These are phyloP conservation scores for Phylloporus rhodoxanthus DNA, from an alignment of 768 basidiomycete genomes.

Conservation along the genomic window DNA sequence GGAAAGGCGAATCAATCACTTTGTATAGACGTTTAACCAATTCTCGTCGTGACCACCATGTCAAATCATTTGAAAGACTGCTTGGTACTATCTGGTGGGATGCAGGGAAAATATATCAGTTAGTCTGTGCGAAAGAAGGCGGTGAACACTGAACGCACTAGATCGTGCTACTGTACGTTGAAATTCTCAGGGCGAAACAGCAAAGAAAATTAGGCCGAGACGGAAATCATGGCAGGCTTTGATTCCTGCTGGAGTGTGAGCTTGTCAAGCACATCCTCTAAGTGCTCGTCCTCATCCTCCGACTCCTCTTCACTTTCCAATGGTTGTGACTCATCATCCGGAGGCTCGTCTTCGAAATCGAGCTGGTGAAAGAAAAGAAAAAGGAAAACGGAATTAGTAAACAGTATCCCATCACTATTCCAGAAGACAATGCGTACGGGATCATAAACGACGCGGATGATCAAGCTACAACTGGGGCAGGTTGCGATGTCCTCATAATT, in stretches of 20 bases:
- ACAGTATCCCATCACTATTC: not conserved
- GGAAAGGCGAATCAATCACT: not conserved
- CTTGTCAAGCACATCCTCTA: constrained; percentile 65
- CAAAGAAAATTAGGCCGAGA: constrained; percentile 12
- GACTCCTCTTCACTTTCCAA: constrained; percentile 30
- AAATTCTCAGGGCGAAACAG: not conserved
- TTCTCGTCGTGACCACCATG: not conserved
- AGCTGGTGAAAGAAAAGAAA: constrained; percentile 40
- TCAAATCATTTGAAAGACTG: not conserved
- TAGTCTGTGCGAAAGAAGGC: not conserved
- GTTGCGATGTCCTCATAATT: constrained; percentile 92
- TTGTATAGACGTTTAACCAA: not conserved
- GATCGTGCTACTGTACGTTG: too few relatives aligned
- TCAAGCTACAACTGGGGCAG: constrained; percentile 92
- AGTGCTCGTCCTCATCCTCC: constrained; percentile 34
- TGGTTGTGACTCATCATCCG: constrained; percentile 38
- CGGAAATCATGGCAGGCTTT: constrained; percentile 7
- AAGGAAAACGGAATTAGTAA: not conserved
- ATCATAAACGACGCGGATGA: constrained; percentile 91
- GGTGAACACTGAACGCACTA: not conserved
- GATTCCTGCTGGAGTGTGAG: constrained; percentile 32
- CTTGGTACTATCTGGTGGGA: not conserved
- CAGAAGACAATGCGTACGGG: constrained; percentile 54
- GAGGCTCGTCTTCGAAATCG: constrained; percentile 77
- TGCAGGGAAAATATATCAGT: not conserved